Evolutionary conservation across 2,329 filamentous ascomycete genomes (phyloP).

Genomic region (Fusarium camptoceras): DNA sequence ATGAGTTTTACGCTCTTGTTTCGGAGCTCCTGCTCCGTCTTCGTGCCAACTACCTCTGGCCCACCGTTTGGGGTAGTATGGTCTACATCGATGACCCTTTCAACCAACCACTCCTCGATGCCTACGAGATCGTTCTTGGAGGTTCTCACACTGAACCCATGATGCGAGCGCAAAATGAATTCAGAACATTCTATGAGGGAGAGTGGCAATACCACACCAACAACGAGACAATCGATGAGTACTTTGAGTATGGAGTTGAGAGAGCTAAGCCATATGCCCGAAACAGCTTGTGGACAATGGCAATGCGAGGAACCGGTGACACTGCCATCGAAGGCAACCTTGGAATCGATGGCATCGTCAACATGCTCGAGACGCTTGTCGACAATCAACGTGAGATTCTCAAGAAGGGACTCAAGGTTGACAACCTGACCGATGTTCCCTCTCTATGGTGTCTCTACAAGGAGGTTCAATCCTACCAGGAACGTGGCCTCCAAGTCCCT

Average conservation of each 20-base stretch:
- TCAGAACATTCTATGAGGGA: constrained; percentile 65
- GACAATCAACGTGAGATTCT: constrained; percentile 53
- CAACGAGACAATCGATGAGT: constrained; percentile 74
- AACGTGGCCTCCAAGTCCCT: constrained; percentile 67
- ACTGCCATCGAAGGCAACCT: constrained; percentile 66
- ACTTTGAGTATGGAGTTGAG: constrained; percentile 74
- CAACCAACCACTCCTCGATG: constrained; percentile 76
- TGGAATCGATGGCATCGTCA: constrained; percentile 57
- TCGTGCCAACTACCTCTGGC: constrained; percentile 81
- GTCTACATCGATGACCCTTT: constrained; percentile 77
- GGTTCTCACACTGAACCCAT: constrained; percentile 81
- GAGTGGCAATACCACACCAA: constrained; percentile 78
- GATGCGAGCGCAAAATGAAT: constrained; percentile 70
- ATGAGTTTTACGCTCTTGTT: constrained; percentile 74
- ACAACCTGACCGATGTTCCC: constrained; percentile 35
- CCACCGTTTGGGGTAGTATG: constrained; percentile 76
- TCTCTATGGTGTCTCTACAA: constrained; percentile 76
- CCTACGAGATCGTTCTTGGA: constrained; percentile 79
- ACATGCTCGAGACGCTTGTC: constrained; percentile 45
- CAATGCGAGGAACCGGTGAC: constrained; percentile 78
- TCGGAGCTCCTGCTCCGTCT: constrained; percentile 78
- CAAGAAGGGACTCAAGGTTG: constrained; percentile 29
- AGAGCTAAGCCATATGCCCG: constrained; percentile 74
- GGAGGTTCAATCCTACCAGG: constrained; percentile 73
- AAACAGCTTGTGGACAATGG: constrained; percentile 73